Percentiles rank a stretch among this genome's conserved stretches.
These are phyloP conservation scores for Penicillium lagena DNA, from an alignment of 495 filamentous ascomycete species.

Conservation along the genomic window DNA sequence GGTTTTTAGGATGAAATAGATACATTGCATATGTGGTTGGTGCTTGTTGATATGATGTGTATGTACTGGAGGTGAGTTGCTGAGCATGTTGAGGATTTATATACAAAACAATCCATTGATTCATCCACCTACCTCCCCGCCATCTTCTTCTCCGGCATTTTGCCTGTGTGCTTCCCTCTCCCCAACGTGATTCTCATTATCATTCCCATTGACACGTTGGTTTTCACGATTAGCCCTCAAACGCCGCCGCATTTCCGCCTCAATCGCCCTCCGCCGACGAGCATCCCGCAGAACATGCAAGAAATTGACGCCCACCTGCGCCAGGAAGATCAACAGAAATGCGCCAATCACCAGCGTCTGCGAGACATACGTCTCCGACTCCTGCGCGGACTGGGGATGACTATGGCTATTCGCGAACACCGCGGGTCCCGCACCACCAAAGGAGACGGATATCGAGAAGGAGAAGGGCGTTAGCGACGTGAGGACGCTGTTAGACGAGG, in stretches of 20 bases:
- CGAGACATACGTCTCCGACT: constrained; percentile 21
- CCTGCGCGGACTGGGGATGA: neutral
- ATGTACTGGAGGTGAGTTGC: too few species aligned
- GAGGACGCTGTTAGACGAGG: too few species aligned
- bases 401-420: neutral
- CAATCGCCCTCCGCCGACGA: constrained; percentile 16
- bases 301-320: constrained; percentile 27
- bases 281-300: constrained; percentile 23
- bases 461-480: constrained; percentile 4
- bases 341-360: constrained; percentile 31
- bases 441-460: constrained; percentile 36
- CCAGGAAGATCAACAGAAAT: constrained; percentile 29
- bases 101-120: too few species aligned
- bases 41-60: too few species aligned
- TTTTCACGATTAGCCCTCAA: constrained; percentile 6
- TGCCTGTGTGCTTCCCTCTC: neutral
- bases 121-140: too few species aligned
- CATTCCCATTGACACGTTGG: constrained; percentile 1
- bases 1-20: too few species aligned
- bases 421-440: constrained; percentile 19
- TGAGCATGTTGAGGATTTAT: too few species aligned
- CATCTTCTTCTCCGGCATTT: constrained; percentile 15
- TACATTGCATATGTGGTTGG: too few species aligned
- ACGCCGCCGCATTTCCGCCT: constrained; percentile 19
- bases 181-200: neutral